Evolutionary conservation across 1,284 basidiomycete genomes (phyloP).

Genomic region (Cryptococcus sp.): DNA sequence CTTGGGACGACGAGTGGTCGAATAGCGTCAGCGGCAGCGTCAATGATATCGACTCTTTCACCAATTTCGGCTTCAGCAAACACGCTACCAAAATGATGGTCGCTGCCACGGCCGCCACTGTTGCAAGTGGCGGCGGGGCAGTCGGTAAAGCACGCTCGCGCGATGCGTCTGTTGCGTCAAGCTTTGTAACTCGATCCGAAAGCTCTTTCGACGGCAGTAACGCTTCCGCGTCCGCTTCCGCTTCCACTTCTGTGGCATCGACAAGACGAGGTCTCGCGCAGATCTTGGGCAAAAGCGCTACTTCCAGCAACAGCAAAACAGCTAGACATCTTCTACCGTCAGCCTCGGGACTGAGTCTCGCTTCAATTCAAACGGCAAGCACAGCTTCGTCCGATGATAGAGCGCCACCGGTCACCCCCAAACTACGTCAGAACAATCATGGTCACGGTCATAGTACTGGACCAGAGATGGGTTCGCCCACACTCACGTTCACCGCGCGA

Average conservation of each 20-base stretch:
- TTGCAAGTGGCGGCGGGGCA: too few species aligned
- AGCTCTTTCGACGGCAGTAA: neutral
- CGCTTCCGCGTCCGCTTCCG: neutral
- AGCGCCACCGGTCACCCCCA: constrained; percentile 12
- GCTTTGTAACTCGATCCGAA: neutral
- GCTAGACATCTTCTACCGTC: constrained; percentile 15
- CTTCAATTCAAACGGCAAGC: constrained; percentile 7
- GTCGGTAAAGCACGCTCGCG: neutral
- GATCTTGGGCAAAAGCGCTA: constrained; percentile 4
- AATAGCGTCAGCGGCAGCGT: neutral
- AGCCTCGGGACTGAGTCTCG: constrained; percentile 12
- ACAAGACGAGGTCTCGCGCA: constrained; percentile 11
- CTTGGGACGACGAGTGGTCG: constrained; percentile 17
- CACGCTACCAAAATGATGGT: constrained; percentile 16
- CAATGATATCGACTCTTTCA: neutral
- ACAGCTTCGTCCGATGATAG: constrained; percentile 4
- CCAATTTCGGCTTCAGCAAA: constrained; percentile 9
- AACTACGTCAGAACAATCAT: constrained; percentile 1
- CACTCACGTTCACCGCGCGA: neutral
- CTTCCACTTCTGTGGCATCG: neutral
- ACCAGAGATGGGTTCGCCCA: constrained; percentile 1
- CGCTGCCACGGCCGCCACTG: constrained; percentile 5
- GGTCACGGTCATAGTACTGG: neutral
- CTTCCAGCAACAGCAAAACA: neutral
- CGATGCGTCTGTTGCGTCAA: neutral